Evolutionary conservation across 768 basidiomycete species (phyloP), one percentile per base, ranked within the genome.

Genomic region (Naganishia vaughanmartiniae): DNA sequence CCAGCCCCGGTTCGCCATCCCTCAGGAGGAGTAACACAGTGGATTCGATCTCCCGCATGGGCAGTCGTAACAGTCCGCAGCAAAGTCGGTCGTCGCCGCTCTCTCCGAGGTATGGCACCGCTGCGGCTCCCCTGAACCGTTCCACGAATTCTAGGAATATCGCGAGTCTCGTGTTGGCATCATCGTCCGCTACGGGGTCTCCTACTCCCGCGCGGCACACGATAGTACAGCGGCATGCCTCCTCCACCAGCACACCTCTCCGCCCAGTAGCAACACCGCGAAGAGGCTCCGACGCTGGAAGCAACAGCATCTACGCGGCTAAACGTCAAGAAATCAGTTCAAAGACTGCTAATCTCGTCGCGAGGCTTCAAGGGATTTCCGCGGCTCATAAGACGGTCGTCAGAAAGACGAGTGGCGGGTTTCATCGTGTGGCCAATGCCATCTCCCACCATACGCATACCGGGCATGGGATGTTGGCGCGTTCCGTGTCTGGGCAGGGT

Each of bases 291-390:
- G 60, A 63, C 19, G 24, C 10, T 15, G 42, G 10, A 42, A 42
- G 24, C 21, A 42, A 36, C 19, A 63, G 60, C 26, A 42, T 63
- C 10, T 45, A 63, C 42, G 60, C 60, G n/a, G 60, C 36, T 4
- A 63, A 63, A 28, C 60, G 60, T 2, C 60, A 63, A 45, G 60
- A 63, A 42, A 63, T 63, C 42, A 63, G 36, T n/a, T 63, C 60
- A 5, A 63, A 42, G 10, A 63, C 60, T 5, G 60, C 60, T 21
- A 63, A 63, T 24, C 26, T 63, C 26, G 60, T 63, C 2, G 60
- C 60, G 14, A 42, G 60, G 26, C 28, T 63, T 39, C 60, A 63
- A 45, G 60, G 60, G 1, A 45, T 63, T 15, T 63, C 60, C 10
- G 60, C 60, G 10, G 60, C 60, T 7, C 60, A 45, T 21, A 63